Percentiles rank a stretch among this genome's conserved stretches.
phyloP scores from a whole-genome alignment of 2,329 filamentous ascomycete species.

The Sporothrix pseudoabietina region DNA sequence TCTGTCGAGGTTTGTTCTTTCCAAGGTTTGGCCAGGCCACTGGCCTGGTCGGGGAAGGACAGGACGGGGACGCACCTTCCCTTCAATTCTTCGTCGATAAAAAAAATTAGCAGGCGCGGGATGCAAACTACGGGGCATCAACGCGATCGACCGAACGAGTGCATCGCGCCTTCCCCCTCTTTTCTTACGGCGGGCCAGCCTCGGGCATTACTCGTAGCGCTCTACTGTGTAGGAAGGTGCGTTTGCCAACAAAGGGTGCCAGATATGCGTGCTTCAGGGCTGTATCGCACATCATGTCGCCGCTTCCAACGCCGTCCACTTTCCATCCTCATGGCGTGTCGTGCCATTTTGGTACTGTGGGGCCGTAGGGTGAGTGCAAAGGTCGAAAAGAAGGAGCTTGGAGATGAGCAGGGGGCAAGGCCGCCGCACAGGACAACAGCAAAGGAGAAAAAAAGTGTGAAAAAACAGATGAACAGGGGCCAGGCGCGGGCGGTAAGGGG shows the following conservation, averaged over 20 bases:
- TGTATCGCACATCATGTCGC: background rate
- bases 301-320: background rate
- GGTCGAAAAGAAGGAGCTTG: conserved; percentile 3
- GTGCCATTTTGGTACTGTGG: conserved; percentile 23
- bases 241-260: background rate
- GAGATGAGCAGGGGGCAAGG: conserved; percentile 26
- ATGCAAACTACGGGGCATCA: conserved; percentile 7
- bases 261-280: background rate
- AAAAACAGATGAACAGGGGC: conserved; percentile 10
- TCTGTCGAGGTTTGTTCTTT: background rate
- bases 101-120: background rate
- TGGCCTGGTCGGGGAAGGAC: background rate
- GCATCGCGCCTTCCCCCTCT: background rate
- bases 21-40: background rate
- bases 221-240: background rate
- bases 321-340: background rate
- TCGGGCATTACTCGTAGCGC: background rate
- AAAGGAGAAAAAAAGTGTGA: background rate
- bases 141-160: background rate
- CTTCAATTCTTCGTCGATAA: background rate
- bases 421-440: conserved; percentile 21
- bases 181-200: background rate
- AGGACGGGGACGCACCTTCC: conserved; percentile 4
- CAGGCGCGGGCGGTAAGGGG: conserved; percentile 12
- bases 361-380: background rate